These are phyloP conservation scores for Botryotinia convoluta DNA, from an alignment of 2,329 filamentous ascomycete species.

Conservation along the genomic window DNA sequence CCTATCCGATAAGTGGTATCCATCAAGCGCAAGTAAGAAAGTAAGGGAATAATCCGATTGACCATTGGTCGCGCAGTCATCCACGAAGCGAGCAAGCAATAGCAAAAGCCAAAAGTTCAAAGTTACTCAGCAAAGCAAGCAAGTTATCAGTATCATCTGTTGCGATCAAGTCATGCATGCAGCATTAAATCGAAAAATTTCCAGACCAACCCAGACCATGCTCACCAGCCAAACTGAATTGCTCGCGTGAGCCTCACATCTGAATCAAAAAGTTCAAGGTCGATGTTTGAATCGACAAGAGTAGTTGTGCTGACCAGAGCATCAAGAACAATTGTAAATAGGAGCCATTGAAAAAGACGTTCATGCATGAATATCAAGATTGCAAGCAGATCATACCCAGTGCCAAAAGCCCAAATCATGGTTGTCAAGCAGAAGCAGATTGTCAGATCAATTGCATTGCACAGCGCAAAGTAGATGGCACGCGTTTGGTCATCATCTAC, in stretches of 20 bases:
- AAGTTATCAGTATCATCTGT: constrained; percentile 12
- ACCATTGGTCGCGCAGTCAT: neutral
- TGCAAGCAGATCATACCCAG: constrained; percentile 12
- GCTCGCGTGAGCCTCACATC: constrained; percentile 4
- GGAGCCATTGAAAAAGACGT: neutral
- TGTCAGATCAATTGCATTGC: constrained; percentile 16
- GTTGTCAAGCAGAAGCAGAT: constrained; percentile 12
- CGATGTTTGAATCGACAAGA: neutral
- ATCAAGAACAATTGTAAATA: constrained; percentile 5
- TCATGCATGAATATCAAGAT: constrained; percentile 17
- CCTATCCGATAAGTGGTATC: neutral
- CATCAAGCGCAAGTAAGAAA: neutral
- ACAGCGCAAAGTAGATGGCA: constrained; percentile 13
- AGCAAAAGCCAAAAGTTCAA: constrained; percentile 13
- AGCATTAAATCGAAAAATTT: constrained; percentile 1
- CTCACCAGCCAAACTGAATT: constrained; percentile 5
- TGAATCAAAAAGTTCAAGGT: neutral
- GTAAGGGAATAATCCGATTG: neutral
- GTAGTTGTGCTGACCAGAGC: constrained; percentile 1
- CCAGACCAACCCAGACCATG: constrained; percentile 8
- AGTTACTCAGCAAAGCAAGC: constrained; percentile 13
- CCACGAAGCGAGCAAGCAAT: constrained; percentile 1
- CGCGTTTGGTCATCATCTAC: constrained; percentile 13
- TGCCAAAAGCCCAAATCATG: constrained; percentile 13
- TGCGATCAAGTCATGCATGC: constrained; percentile 12